Percentiles rank a stretch among this genome's conserved stretches.
Evolutionary conservation across 2,329 filamentous ascomycete species (phyloP).

Genomic region (Stromatinia cepivora): DNA sequence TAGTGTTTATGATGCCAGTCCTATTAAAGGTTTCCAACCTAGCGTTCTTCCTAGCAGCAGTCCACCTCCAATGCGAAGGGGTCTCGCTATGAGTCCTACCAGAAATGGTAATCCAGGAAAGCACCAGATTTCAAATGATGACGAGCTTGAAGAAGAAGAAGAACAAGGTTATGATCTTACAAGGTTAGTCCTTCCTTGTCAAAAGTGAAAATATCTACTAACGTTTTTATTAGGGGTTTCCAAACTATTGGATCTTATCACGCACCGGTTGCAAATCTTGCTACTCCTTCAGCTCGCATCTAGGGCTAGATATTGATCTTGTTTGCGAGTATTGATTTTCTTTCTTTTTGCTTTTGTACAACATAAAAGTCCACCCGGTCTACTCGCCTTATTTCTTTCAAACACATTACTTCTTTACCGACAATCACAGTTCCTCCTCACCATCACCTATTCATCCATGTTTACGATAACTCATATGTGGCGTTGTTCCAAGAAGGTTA

Average conservation of each 20-base stretch:
- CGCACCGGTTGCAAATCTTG: conserved; percentile 35
- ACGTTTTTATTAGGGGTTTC: conserved; percentile 50
- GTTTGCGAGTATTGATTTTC: background rate
- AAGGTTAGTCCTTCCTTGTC: conserved; percentile 30
- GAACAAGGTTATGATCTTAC: conserved; percentile 38
- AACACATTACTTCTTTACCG: background rate
- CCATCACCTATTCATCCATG: background rate
- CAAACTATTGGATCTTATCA: conserved; percentile 66
- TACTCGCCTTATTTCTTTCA: background rate
- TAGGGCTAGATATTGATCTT: background rate
- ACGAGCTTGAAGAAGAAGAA: conserved; percentile 38
- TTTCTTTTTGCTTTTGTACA: background rate
- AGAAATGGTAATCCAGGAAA: conserved; percentile 30
- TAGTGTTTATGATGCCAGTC: conserved; percentile 57
- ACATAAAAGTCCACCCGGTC: background rate
- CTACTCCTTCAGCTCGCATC: conserved; percentile 19
- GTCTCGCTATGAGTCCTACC: conserved; percentile 36
- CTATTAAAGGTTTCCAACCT: conserved; percentile 49
- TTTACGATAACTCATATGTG: background rate
- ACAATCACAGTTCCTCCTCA: background rate
- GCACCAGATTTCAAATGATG: conserved; percentile 30
- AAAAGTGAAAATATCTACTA: conserved; percentile 31
- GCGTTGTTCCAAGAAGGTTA: background rate
- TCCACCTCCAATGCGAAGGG: conserved; percentile 46
- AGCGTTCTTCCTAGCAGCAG: conserved; percentile 56